Evolutionary conservation across 169 alveolate genomes (phyloP), one percentile per base, ranked within the genome.

Genomic region (Plasmodium vinckei): DNA sequence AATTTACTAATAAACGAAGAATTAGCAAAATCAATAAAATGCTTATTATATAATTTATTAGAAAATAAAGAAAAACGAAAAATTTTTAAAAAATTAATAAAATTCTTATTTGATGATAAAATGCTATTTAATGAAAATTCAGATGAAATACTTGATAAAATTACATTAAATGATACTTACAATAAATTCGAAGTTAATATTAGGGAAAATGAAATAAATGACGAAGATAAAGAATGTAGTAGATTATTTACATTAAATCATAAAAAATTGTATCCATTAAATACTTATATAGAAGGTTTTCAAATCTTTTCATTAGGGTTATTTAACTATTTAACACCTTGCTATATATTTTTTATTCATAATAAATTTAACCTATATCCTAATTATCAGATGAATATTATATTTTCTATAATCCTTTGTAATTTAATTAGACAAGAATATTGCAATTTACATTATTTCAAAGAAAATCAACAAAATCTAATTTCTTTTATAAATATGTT

Each of bases 221-320:
- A 67, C 9, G 82, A 82, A 67, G 56, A 67, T 47, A 82, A 65
- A 39, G 90, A 82, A 42, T 82, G 90, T 42, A 82, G 49, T 39
- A 82, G 90, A 82, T 67, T 82, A 82, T 82, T 82, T 82, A 82
- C 82, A 1, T 49, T 82, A 82, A 82, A 82, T 54, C 65, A 82
- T 82, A 82, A 82, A 44, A 82, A 82, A 44, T 12, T 82, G 1
- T 82, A 82, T 64, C 90, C 90, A 39, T 82, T 82, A 82, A 82
- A 82, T 82, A 82, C 65, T 67, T 82, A 82, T 82, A 53, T 82
- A 54, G 90, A 82, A 61, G 13, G 51, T 82, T 67, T 82, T 47
- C 90, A 82, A 82, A 65, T 61, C 27, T 82, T 82, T 42, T 56
- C 73, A 59, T 21, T 82, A 51, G 71, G 72, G 10, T 23, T 82